phyloP scores from a whole-genome alignment of 129 eudicot species.

The Helianthus tuberosus region DNA sequence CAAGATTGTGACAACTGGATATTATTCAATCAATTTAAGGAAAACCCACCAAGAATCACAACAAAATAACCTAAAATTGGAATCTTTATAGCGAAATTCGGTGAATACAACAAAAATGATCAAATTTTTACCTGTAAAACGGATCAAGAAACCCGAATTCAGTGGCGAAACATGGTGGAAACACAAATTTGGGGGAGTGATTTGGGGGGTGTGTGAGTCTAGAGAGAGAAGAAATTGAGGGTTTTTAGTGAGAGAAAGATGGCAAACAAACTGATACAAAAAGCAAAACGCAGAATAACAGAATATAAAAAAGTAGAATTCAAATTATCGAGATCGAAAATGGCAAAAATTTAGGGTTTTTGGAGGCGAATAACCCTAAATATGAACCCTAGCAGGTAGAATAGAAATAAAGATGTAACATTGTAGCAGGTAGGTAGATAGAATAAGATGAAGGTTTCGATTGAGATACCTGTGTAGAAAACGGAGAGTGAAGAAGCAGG shows the following conservation, averaged over 20 bases:
- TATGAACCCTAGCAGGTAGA: no score
- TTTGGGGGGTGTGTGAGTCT: constrained; percentile 21
- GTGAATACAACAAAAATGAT: neutral
- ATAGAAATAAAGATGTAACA: no score
- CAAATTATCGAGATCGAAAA: no score
- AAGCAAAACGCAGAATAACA: no score
- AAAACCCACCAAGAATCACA: neutral
- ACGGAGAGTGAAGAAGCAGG: no score
- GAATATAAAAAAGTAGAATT: no score
- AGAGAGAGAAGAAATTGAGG: constrained; percentile 25
- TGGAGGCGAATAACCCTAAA: no score
- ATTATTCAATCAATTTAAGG: neutral
- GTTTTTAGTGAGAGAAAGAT: constrained; percentile 41
- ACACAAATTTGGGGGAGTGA: constrained; percentile 1
- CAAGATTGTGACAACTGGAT: neutral
- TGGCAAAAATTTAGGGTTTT: no score
- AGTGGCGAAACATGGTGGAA: constrained; percentile 14
- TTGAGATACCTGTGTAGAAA: no score
- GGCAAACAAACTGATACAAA: no score
- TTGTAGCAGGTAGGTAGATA: no score
- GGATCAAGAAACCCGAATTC: constrained; percentile 24
- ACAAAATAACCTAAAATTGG: neutral
- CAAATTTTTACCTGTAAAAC: constrained; percentile 28
- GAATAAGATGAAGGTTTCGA: no score
- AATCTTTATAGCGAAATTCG: neutral